Conservation (phyloP, 208 protist species). For the Trichomonas tenax region DNA sequence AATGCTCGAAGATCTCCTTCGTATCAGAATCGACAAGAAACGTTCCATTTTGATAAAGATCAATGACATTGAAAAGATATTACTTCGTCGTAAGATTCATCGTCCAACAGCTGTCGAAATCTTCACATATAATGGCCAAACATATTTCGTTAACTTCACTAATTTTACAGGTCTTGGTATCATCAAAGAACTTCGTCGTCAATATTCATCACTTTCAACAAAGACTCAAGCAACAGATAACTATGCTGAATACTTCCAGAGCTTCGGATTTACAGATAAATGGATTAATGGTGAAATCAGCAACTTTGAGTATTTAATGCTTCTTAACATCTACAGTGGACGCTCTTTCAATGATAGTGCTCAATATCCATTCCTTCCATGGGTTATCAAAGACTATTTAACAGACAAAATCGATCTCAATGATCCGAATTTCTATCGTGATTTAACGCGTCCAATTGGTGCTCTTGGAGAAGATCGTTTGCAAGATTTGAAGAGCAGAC, state of each 20-base stretch:
- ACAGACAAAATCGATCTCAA: neutral
- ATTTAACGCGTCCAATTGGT: conserved; percentile 41
- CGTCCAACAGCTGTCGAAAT: neutral
- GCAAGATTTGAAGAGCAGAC: neutral
- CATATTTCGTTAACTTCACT: neutral
- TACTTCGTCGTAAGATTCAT: neutral
- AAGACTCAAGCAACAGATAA: neutral
- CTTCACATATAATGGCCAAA: neutral
- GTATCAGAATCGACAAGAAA: neutral
- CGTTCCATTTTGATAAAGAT: neutral
- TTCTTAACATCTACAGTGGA: neutral
- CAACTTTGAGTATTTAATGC: neutral
- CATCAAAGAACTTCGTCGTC: neutral
- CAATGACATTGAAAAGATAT: neutral
- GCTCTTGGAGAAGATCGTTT: neutral
- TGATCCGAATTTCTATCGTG: conserved; percentile 30
- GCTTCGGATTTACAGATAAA: neutral
- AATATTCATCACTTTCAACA: neutral
- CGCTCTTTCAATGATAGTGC: neutral
- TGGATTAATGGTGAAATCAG: neutral
- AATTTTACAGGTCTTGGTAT: neutral
- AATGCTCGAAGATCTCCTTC: neutral
- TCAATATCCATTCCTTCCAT: conserved; percentile 20
- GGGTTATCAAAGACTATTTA: conserved; percentile 38
- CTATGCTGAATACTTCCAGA: neutral